Evolutionary conservation across 2,329 filamentous ascomycete genomes (phyloP), one percentile per base, ranked within the genome.

Genomic region (Lachnellula suecica): DNA sequence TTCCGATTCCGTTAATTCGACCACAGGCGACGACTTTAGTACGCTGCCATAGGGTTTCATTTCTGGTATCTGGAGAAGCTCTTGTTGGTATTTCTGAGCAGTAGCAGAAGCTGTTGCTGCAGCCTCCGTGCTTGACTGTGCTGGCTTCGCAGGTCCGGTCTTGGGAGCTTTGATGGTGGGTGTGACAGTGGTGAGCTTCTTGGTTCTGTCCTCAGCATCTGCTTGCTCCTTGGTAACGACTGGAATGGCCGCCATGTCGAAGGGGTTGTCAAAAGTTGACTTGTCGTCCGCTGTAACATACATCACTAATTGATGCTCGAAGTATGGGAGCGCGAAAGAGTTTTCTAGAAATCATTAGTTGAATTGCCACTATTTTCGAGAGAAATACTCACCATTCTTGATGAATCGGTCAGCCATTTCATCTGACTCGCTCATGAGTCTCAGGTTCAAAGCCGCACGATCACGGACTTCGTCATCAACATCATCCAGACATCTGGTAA

Each of bases 381-480:
- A 31, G 20, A 4, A 38, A 63, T 46, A 52, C 77, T 69, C 77
- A 91, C 89, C 89, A 66, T 96, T 97, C 75, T 95, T 94, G 69
- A 97, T 90, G 70, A 99, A 97, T 54, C 85, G 83, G 60, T 84
- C 80, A 1, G 92, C 91, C 71, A 92, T 79, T 55, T 95, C 89
- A 62, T 96, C 91, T 61, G 67, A 53, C 67, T 96, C 90, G 56
- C 85, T 82, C 89, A 99, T 97, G 57, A 99, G 77, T 66, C 91
- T 83, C 53, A 99, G 78, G 70, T 96, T 97, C 44, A 99, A 77
- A 4, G 93, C 92, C 56, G 94, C 94, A 69, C 94, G 91, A 69
- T 99, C 94, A 63, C 94, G 85, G 52, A 99, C 94, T 74, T 99
- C 94, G 66, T 99, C 94, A 72, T 99, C 94, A 4, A 92, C 92